phyloP scores from a whole-genome alignment of 495 filamentous ascomycete species.

The Penicillium lagena region DNA sequence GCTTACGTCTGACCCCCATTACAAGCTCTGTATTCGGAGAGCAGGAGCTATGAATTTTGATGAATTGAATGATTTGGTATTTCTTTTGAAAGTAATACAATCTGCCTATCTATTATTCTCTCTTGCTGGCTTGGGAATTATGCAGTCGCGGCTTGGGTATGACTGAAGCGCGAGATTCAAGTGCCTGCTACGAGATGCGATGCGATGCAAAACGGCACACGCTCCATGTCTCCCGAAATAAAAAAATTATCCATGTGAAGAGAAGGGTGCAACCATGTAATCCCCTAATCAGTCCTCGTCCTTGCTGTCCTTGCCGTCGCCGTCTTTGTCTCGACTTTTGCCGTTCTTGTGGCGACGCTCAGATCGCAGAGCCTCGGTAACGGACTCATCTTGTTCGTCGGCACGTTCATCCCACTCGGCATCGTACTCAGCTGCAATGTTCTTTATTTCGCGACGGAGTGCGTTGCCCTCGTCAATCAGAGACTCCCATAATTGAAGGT shows the following conservation, averaged over 20 bases:
- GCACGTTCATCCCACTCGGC: conserved; percentile 86
- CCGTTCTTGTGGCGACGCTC: conserved; percentile 48
- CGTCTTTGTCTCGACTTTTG: conserved; percentile 38
- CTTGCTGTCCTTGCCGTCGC: conserved; percentile 17
- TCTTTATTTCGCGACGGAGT: conserved; percentile 72
- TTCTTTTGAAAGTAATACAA: too few species aligned
- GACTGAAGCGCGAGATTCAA: not conserved
- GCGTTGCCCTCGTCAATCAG: conserved; percentile 78
- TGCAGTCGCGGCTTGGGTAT: not conserved
- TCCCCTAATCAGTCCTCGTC: conserved; percentile 31
- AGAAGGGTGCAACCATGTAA: conserved; percentile 2
- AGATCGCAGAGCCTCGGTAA: conserved; percentile 63
- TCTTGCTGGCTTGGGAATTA: not conserved
- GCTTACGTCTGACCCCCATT: too few species aligned
- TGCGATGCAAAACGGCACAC: not conserved
- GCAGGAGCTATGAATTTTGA: too few species aligned
- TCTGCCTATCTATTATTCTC: not conserved
- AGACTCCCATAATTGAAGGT: conserved; percentile 67
- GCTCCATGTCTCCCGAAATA: not conserved
- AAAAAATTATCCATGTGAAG: not conserved
- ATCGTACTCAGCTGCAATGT: conserved; percentile 80
- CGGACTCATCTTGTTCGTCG: conserved; percentile 69
- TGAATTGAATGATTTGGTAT: too few species aligned
- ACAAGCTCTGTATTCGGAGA: too few species aligned
- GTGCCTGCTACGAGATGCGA: too few species aligned